Base-by-base conservation (phyloP, 441 rosid species). In the Aleurites moluccanus region DNA sequence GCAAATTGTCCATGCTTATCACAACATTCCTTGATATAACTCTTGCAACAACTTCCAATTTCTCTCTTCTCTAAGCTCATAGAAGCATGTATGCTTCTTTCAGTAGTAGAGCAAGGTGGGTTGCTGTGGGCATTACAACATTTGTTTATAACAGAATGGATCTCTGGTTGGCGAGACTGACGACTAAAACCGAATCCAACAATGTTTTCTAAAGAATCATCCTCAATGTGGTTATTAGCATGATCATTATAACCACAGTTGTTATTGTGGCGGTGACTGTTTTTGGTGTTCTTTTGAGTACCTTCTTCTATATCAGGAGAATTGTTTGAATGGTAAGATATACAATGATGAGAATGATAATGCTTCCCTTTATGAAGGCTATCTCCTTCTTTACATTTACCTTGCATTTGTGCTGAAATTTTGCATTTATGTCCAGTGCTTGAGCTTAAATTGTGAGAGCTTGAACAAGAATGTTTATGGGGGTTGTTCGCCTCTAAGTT, bases 21-120 rank as follows among this genome's bases (percentile, higher is more conserved):
- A 30, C 97, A 88, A 21, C 88, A 86, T 75, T 89, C 89, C 67
- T 85, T 85, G 77, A 78, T 84, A 73, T 88, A 87, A 80, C 90
- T 89, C 83, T 82, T 85, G 87, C 98, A 90, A 75, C 96, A 91
- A 47, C 90, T 83, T 20, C 84, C 84, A 44, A 18, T 70, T 69
- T 88, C 90, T 44, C 86, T 85, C 59, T 45, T 81, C 80, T 80
- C 91, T 76, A 82, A 70, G 74, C 83, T 85, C 74, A 53, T 62
- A 50, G 86, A 85, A 7, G 52, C 73, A 70, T 85, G 81, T 35
- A 7, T 74, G 0, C 62, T 57, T 13, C 27, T 69, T 55, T 80
- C 70, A 63, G 10, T 59, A 64, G 28, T 59, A 10, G 69, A 28
- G 66, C 64, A 77, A 67, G 15, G 42, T 7, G 57, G 52, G 14